Conservation (phyloP, 306 rosid genomes). For the Cucumis cinereus region DNA sequence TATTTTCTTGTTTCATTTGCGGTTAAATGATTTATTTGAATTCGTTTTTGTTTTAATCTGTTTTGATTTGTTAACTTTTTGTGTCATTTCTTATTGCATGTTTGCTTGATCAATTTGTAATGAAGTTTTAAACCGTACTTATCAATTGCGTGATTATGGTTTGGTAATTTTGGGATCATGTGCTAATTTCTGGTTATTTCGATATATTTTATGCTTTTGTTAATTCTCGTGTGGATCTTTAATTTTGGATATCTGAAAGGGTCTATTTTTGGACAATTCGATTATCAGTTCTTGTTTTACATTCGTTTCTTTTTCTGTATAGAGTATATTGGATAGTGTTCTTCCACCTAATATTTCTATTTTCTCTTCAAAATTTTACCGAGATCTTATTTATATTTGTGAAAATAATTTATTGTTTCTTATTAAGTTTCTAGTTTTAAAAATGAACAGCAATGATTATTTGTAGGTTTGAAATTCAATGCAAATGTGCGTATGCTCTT, state of each 20-base stretch:
- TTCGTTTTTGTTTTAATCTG: not conserved
- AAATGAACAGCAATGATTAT: not conserved
- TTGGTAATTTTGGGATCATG: not conserved
- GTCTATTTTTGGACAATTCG: not conserved
- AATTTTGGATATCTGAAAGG: not conserved
- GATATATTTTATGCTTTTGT: not conserved
- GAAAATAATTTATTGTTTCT: not conserved
- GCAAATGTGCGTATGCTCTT: not conserved
- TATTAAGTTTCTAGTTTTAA: not conserved
- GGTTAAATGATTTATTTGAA: not conserved
- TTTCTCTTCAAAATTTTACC: not conserved
- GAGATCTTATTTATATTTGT: not conserved
- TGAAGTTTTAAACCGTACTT: not conserved
- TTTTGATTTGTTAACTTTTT: not conserved
- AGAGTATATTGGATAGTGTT: not conserved
- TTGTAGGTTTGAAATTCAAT: not conserved
- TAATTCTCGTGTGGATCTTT: not conserved
- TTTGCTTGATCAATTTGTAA: not conserved
- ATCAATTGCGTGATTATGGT: not conserved
- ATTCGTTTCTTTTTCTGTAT: not conserved
- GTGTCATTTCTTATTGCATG: not conserved
- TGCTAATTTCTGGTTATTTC: not conserved
- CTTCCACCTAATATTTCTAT: not conserved
- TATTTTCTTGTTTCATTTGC: not conserved
- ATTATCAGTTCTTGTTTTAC: not conserved